phyloP scores from a whole-genome alignment of 306 rosid genomes.

The Lupinus albus region DNA sequence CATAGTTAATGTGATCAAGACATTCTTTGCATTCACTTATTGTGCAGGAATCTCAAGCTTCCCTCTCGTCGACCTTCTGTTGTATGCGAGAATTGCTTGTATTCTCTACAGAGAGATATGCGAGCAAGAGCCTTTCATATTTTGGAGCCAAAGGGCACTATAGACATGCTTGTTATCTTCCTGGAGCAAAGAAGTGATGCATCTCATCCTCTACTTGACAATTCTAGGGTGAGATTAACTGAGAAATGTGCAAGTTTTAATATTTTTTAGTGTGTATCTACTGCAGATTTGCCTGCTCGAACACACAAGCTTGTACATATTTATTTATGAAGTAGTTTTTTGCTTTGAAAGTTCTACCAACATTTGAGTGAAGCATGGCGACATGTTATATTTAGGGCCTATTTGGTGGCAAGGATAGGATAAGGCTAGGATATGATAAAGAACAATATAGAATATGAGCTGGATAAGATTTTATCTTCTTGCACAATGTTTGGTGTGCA shows the following conservation, averaged over 20 bases:
- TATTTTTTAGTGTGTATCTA: background rate
- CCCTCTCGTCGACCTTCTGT: constrained; percentile 88
- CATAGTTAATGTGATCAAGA: constrained; percentile 18
- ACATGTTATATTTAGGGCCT: background rate
- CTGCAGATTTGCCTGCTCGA: background rate
- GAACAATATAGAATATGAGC: too few species aligned
- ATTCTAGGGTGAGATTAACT: constrained; percentile 47
- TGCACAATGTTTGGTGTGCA: too few species aligned
- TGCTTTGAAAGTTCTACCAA: constrained; percentile 4
- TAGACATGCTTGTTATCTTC: constrained; percentile 82
- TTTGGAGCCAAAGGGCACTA: constrained; percentile 85
- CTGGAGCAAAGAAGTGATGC: constrained; percentile 81
- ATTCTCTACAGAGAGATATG: constrained; percentile 66
- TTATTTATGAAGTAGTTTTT: background rate
- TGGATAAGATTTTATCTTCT: too few species aligned
- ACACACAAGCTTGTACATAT: background rate
- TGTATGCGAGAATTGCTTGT: constrained; percentile 90
- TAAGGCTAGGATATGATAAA: too few species aligned
- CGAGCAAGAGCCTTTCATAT: constrained; percentile 91
- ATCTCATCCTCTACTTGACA: constrained; percentile 52
- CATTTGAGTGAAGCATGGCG: constrained; percentile 8
- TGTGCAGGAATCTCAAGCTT: constrained; percentile 82
- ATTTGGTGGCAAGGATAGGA: too few species aligned
- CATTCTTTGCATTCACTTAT: constrained; percentile 31
- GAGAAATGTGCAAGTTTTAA: background rate